phyloP scores from a whole-genome alignment of 2,329 filamentous ascomycete species.

The Sclerotinia glacialis region DNA sequence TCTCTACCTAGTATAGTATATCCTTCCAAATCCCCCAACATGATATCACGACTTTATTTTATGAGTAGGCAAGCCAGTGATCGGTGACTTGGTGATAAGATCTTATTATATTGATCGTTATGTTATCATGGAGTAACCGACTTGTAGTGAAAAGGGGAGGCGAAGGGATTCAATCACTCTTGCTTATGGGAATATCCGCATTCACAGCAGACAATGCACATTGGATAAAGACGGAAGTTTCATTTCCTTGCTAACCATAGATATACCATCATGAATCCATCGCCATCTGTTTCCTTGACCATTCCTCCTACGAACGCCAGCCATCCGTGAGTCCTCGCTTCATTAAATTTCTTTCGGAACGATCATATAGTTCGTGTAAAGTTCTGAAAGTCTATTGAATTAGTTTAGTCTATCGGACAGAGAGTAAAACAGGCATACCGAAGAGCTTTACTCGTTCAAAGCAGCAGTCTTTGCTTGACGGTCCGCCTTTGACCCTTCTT shows the following conservation, averaged over 20 bases:
- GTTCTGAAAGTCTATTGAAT: conserved; percentile 7
- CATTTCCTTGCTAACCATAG: conserved; percentile 15
- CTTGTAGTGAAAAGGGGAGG: background rate
- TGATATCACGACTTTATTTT: background rate
- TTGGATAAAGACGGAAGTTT: background rate
- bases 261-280: background rate
- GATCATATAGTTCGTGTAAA: background rate
- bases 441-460: conserved; percentile 27
- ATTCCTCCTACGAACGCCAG: conserved; percentile 9
- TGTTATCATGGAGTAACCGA: background rate
- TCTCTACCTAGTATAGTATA: background rate
- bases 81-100: background rate
- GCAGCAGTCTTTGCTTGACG: conserved; percentile 46
- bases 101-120: background rate
- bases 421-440: conserved; percentile 27
- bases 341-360: conserved; percentile 2
- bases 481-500: conserved; percentile 67
- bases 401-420: background rate
- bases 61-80: background rate
- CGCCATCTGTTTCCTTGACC: background rate
- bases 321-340: conserved; percentile 4
- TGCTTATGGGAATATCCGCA: background rate
- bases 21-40: background rate
- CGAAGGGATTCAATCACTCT: background rate
- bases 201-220: background rate